A percentile compares a stretch with the other conserved stretches of the same genome.
phyloP scores from a whole-genome alignment of 495 filamentous ascomycete species.

The Lentithecium fluviatile region DNA sequence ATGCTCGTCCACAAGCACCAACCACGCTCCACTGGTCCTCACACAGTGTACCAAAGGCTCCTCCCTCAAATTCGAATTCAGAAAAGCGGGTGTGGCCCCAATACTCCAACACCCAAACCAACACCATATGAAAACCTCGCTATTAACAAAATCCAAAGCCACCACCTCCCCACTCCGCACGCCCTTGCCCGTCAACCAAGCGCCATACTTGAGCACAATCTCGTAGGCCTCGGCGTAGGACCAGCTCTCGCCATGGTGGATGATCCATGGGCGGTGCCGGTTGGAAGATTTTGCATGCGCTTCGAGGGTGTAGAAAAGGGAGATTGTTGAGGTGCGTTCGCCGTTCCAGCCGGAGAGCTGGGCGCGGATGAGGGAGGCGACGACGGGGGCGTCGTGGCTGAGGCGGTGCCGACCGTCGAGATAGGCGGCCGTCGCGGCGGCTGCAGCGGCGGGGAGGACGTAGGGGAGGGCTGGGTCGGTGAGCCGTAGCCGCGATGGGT shows the following conservation, averaged over 20 bases:
- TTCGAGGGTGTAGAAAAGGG: constrained; percentile 80
- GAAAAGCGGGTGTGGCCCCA: constrained; percentile 84
- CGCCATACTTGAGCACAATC: constrained; percentile 70
- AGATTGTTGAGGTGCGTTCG: constrained; percentile 57
- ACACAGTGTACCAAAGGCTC: constrained; percentile 79
- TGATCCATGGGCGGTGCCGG: constrained; percentile 61
- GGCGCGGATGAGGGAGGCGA: constrained; percentile 51
- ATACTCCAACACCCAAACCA: constrained; percentile 84
- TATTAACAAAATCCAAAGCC: constrained; percentile 87
- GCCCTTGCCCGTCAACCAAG: constrained; percentile 72
- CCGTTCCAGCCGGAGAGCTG: constrained; percentile 48
- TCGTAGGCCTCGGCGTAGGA: constrained; percentile 82
- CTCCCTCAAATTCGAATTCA: constrained; percentile 87
- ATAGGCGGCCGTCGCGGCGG: constrained; percentile 79
- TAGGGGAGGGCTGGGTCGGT: constrained; percentile 43
- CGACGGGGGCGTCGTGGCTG: constrained; percentile 61
- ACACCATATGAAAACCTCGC: constrained; percentile 77
- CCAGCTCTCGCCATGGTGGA: constrained; percentile 73
- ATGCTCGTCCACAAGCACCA: constrained; percentile 75
- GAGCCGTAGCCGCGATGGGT: background rate
- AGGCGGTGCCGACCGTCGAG: constrained; percentile 71
- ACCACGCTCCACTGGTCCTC: constrained; percentile 62
- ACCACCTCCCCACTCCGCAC: constrained; percentile 78
- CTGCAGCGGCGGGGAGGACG: constrained; percentile 60
- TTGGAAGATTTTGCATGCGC: constrained; percentile 57